Base-by-base conservation (phyloP, 2,329 filamentous ascomycete genomes). In the Nothomitra cinnamomea region DNA sequence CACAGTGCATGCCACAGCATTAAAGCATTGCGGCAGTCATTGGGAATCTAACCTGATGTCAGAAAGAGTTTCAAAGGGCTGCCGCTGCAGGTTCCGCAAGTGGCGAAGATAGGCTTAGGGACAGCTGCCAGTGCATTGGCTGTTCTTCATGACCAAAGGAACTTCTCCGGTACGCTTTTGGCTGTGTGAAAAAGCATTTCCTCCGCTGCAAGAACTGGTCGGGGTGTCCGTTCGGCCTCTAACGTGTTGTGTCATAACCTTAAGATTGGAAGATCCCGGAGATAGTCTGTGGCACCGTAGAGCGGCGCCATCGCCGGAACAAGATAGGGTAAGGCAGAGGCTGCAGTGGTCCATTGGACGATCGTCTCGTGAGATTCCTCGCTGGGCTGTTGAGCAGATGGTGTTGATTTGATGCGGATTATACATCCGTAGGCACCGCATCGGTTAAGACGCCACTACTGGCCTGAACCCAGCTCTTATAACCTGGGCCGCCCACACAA, bases 391-490 rank as follows among this genome's bases (percentile, higher is more conserved):
- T 4, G 28, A 32, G 13, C 21, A 48, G 28, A 48, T 49, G 24
- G 19, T 49, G 45, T 32, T 32, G 38, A 49, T 49, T 15, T 49
- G 45, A 35, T 49, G 45, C 24, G 45, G 25, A 35, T 35, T 35
- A n/a, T n/a, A 17, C 24, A 49, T 49, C 45, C 24, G 45, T 7
- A 49, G 45, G 25, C 12, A 47, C 25, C 45, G 7, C 8, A 19
- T 49, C 25, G 45, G 45, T 49, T 49, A 35, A 45, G 24, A 28
- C 45, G 45, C 45, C 45, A 35, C 45, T 49, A 6, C 45, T 13
- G 8, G 24, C 45, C 28, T 10, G 28, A 32, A 32, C 28, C 28
- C 28, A n/a, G n/a, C n/a, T n/a, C n/a, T n/a, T n/a, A n/a, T n/a
- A n/a, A n/a, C n/a, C n/a, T n/a, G n/a, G n/a, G n/a, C n/a, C n/a